phyloP scores from a whole-genome alignment of 352 stramenopile genomes.

The Globisporangium radiosum region DNA sequence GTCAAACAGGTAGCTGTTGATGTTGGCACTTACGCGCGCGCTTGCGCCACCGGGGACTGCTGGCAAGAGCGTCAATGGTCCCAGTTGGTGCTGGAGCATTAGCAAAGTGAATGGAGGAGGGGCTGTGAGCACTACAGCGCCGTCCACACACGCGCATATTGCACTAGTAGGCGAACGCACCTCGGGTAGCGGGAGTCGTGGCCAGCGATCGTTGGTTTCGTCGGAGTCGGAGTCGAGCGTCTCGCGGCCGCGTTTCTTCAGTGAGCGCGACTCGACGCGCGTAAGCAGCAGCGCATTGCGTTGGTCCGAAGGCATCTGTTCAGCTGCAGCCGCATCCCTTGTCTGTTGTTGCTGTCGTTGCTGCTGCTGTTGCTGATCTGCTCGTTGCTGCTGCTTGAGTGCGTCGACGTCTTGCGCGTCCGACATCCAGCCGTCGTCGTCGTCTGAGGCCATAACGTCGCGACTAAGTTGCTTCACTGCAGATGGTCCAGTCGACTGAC shows the following conservation, averaged over 20 bases:
- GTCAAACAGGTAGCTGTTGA: slow-evolving; percentile 71
- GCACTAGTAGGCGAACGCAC: slow-evolving; percentile 11
- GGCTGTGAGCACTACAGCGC: background rate
- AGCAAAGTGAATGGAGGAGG: background rate
- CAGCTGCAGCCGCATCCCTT: background rate
- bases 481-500: too few species aligned
- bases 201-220: slow-evolving; percentile 34
- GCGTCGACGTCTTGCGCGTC: slow-evolving; percentile 36
- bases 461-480: too few species aligned
- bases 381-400: background rate
- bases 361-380: too few species aligned
- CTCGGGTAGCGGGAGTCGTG: slow-evolving; percentile 36
- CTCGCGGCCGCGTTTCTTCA: background rate
- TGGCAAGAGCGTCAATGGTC: slow-evolving; percentile 32
- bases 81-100: slow-evolving; percentile 18
- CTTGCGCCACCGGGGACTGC: slow-evolving; percentile 7
- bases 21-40: slow-evolving; percentile 43
- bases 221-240: too few species aligned
- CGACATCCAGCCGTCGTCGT: slow-evolving; percentile 59
- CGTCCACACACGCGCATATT: background rate
- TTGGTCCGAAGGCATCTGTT: background rate
- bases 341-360: background rate
- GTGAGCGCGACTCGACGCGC: background rate
- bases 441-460: slow-evolving; percentile 22
- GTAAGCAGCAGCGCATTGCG: slow-evolving; percentile 2